A percentile compares a stretch with the other conserved stretches of the same genome.
Evolutionary conservation across 2,329 filamentous ascomycete genomes (phyloP).

Genomic region (Fusarium sp.): DNA sequence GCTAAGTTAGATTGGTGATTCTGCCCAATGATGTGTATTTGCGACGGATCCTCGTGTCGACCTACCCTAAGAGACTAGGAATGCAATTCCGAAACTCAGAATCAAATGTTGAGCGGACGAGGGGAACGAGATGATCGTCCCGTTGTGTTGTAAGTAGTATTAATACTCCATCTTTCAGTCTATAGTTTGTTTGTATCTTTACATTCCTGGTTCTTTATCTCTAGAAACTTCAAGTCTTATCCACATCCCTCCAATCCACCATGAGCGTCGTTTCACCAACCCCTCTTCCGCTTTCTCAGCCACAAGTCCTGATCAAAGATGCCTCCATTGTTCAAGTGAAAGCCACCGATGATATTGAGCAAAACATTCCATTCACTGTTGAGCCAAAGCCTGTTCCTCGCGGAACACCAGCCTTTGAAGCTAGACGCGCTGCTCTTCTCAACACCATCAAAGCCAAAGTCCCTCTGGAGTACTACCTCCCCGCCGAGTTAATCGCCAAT

Average conservation of each 20-base stretch:
- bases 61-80: neutral
- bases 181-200: neutral
- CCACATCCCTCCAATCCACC: fast-evolving
- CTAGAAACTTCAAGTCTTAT: no score
- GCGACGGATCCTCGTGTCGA: neutral
- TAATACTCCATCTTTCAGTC: neutral
- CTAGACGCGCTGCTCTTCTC: neutral
- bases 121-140: neutral
- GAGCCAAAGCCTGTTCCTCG: neutral
- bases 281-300: neutral
- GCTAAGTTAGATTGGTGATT: neutral
- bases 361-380: slow-evolving; percentile 50
- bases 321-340: neutral
- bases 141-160: neutral
- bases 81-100: neutral
- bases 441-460: neutral
- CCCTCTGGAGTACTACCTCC: neutral
- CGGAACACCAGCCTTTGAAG: neutral
- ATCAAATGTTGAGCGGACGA: neutral
- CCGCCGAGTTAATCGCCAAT: neutral
- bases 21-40: neutral
- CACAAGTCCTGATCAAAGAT: neutral
- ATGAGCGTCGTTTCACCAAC: neutral
- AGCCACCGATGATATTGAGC: neutral
- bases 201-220: neutral